These are phyloP conservation scores for Liriodendron chinense DNA, from an alignment of 164 flowering plant genomes.

Conservation along the genomic window DNA sequence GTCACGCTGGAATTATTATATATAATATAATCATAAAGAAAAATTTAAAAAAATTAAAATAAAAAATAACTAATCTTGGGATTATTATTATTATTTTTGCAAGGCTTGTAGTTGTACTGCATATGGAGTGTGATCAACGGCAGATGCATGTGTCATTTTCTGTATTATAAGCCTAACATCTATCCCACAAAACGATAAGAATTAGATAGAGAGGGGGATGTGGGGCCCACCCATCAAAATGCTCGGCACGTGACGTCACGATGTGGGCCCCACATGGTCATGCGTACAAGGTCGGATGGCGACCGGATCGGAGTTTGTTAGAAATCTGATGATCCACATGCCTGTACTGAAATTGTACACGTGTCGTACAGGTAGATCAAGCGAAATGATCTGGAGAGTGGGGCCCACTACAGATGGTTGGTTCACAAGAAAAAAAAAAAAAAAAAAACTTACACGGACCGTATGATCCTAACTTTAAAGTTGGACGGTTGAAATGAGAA, in stretches of 20 bases:
- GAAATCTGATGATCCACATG: background rate
- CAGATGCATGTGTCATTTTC: conserved; percentile 15
- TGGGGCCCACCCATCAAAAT: conserved; percentile 10
- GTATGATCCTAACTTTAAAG: background rate
- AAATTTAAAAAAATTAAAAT: background rate
- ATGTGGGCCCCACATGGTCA: conserved; percentile 14
- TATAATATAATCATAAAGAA: background rate
- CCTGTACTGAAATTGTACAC: background rate
- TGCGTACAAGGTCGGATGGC: background rate
- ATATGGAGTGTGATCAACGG: conserved; percentile 18
- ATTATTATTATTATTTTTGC: background rate
- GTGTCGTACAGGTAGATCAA: too few relatives aligned
- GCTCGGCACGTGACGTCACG: conserved; percentile 3
- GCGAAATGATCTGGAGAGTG: too few relatives aligned
- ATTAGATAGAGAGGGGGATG: background rate
- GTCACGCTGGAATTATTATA: background rate
- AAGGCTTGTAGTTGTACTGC: background rate
- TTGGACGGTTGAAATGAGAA: too few relatives aligned
- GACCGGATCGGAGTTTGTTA: conserved; percentile 6
- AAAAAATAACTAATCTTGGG: conserved; percentile 1
- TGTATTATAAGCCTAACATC: background rate
- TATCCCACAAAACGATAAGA: background rate
- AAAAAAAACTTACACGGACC: background rate
- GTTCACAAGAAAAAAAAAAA: too few relatives aligned
- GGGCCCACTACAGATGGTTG: too few relatives aligned